Percentiles rank a stretch among this genome's conserved stretches.
phyloP scores from a whole-genome alignment of 257 asterid species.

The Verbena officinalis region DNA sequence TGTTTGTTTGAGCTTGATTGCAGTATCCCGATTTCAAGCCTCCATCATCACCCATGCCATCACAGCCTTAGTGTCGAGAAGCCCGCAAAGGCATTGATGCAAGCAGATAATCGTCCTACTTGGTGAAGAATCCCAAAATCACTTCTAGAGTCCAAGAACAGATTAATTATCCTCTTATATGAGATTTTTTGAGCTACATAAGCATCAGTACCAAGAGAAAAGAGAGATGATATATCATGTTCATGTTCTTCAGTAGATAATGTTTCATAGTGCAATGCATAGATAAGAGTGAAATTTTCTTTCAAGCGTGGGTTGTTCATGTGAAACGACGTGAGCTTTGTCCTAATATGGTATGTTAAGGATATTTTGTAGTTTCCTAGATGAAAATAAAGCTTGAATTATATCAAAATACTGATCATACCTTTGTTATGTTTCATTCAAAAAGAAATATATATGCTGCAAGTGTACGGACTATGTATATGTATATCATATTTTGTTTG shows the following conservation, averaged over 20 bases:
- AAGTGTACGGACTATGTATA: no score
- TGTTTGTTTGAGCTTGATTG: conserved; percentile 21
- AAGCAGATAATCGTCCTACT: not conserved
- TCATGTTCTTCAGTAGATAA: no score
- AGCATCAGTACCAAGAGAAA: not conserved
- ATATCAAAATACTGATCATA: not conserved
- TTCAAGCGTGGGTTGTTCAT: not conserved
- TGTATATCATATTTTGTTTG: no score
- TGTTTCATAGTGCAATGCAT: not conserved
- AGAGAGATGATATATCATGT: no score
- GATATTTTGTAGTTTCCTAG: not conserved
- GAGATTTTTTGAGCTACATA: conserved; percentile 25
- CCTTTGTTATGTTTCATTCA: no score
- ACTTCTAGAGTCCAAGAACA: not conserved
- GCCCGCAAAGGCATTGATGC: not conserved
- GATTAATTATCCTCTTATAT: conserved; percentile 18
- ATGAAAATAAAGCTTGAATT: not conserved
- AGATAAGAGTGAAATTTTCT: not conserved
- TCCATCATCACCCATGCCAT: conserved; percentile 82
- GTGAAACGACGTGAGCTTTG: not conserved
- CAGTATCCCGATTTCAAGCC: conserved; percentile 86
- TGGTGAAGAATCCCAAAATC: not conserved
- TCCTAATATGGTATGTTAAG: not conserved
- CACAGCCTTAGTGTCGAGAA: conserved; percentile 56
- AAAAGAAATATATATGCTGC: no score